A percentile compares a stretch with the other conserved stretches of the same genome.
Conservation (phyloP, 2,329 filamentous ascomycete genomes). For the Chaetomium globosum region DNA sequence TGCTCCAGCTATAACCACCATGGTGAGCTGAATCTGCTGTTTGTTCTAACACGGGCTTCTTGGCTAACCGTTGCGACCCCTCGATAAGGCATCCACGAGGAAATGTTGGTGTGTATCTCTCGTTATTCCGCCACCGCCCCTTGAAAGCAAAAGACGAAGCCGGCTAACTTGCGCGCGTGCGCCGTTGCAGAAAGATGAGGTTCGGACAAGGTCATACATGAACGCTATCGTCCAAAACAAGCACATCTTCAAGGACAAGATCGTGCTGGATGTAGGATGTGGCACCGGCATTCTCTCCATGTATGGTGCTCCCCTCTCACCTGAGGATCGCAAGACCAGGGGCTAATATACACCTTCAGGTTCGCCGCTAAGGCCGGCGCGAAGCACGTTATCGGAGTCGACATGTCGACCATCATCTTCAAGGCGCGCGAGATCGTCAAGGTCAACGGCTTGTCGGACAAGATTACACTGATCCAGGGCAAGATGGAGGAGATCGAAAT, state of each 20-base stretch:
- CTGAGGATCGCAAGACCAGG: too few species aligned
- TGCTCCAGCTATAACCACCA: conserved; percentile 88
- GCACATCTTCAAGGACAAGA: conserved; percentile 88
- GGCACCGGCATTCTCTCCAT: conserved; percentile 98
- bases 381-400: conserved; percentile 97
- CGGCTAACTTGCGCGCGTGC: conserved; percentile 32
- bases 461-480: conserved; percentile 96
- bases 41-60: conserved; percentile 18
- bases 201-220: conserved; percentile 94
- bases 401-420: conserved; percentile 99
- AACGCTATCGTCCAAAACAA: conserved; percentile 97
- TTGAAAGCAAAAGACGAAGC: conserved; percentile 5
- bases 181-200: conserved; percentile 83
- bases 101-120: conserved; percentile 80
- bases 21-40: conserved; percentile 59
- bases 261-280: conserved; percentile 95
- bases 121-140: conserved; percentile 27
- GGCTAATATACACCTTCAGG: conserved; percentile 55
- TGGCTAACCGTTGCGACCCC: conserved; percentile 42
- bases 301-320: conserved; percentile 52
- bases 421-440: conserved; percentile 96
- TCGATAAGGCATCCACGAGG: conserved; percentile 82
- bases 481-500: conserved; percentile 99
- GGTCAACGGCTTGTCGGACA: conserved; percentile 86
- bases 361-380: conserved; percentile 95